Base-by-base conservation (phyloP, 495 filamentous ascomycete species). In the Lindgomyces ingoldianus region DNA sequence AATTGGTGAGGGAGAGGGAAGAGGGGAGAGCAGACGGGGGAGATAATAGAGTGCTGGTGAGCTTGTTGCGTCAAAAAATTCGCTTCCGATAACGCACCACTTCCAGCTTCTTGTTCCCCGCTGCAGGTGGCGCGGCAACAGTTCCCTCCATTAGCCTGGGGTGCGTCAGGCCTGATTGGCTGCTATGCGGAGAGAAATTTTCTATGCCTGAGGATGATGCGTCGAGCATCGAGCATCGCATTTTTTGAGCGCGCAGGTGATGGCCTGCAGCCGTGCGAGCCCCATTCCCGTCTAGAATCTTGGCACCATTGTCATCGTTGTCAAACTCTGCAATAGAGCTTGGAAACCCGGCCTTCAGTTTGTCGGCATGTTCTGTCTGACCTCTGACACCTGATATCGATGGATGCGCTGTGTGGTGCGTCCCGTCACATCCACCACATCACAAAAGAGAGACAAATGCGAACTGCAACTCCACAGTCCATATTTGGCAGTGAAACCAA, bases 71-170 rank as follows among this genome's bases (percentile, higher is more conserved):
- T 53, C 57, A 60, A 64, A 48, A 66, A 66, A 60, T 61, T 54
- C 55, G 29, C 53, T 47, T 60, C 63, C 63, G 63, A 60, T 66
- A 66, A 50, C 62, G 62, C 45, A 44, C 19, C 27, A 27, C 29
- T 14, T 19, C 51, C 21, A 19, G 29, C 29, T 9, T n/a, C 21
- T 4, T n/a, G 4, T 2, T 55, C 63, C 47, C 56, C 63, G 55
- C 56, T 10, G 42, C 47, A 48, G 27, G 63, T 60, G 54, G 56
- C 62, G 42, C 57, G 57, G 39, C 6, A 6, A 6, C 45, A 50
- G 2, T 49, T 25, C 50, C n/a, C 52, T 27, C 55, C 24, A 27
- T 57, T 57, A 48, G 51, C 60, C 52, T 54, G 47, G 60, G 33
- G 53, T 36, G 8, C 21, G 4, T 18, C 12, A 12, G 21, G 42